These are phyloP conservation scores for Wickerhamiella galacta DNA, from an alignment of 805 yeast genomes.

Conservation along the genomic window DNA sequence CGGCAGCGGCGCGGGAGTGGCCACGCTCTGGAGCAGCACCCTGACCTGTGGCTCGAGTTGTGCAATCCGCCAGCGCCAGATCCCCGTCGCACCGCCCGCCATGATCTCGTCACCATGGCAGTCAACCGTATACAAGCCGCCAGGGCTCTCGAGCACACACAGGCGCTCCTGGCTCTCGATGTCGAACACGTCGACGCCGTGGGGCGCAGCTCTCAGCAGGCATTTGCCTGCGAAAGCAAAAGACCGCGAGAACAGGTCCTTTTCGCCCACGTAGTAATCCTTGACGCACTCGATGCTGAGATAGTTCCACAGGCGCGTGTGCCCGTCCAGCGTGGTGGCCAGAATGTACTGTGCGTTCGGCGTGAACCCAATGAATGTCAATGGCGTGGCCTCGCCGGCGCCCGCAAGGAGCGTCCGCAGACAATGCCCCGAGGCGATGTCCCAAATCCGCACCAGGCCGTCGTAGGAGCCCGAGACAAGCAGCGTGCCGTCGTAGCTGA, in stretches of 20 bases:
- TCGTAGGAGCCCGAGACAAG: slow-evolving; percentile 79
- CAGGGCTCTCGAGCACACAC: too few species aligned
- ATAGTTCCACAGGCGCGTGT: slow-evolving; percentile 71
- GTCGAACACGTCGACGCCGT: slow-evolving; percentile 7
- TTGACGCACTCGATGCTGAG: slow-evolving; percentile 65
- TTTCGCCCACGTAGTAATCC: slow-evolving; percentile 30
- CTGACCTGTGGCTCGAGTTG: too few species aligned
- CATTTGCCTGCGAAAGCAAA: slow-evolving; percentile 1
- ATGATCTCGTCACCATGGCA: too few species aligned
- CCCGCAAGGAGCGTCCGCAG: slow-evolving; percentile 56
- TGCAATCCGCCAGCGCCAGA: too few species aligned
- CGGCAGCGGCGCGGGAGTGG: too few species aligned
- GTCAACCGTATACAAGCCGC: too few species aligned
- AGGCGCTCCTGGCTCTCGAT: slow-evolving; percentile 1
- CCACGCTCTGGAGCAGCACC: too few species aligned
- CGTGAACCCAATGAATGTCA: slow-evolving; percentile 52
- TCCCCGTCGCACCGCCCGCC: too few species aligned
- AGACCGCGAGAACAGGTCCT: slow-evolving; percentile 3
- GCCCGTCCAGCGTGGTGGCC: slow-evolving; percentile 69
- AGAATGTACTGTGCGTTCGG: slow-evolving; percentile 69
- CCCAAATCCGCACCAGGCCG: slow-evolving; percentile 80
- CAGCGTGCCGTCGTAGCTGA: slow-evolving; percentile 65
- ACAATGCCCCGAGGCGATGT: slow-evolving; percentile 79
- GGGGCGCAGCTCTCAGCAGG: slow-evolving; percentile 4
- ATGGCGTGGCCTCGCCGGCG: slow-evolving; percentile 41